Conservation (phyloP, 495 filamentous ascomycete genomes). For the Aspergillus steynii region DNA sequence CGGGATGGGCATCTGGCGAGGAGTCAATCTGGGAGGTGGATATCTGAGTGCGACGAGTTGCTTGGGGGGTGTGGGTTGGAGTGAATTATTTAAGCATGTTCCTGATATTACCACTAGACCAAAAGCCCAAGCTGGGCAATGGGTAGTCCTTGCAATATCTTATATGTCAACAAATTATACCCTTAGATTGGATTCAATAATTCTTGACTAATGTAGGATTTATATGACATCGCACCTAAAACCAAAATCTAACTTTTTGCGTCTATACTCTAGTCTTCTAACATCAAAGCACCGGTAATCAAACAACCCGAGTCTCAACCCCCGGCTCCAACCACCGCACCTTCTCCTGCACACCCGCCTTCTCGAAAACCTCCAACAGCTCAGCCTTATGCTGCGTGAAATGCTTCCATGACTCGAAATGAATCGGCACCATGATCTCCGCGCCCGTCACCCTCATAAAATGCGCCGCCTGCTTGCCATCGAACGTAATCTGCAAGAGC, state of each 20-base stretch:
- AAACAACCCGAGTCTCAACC: neutral
- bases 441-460: conserved; percentile 44
- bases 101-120: too few species aligned
- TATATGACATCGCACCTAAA: too few species aligned
- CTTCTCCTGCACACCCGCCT: conserved; percentile 2
- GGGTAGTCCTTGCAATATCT: too few species aligned
- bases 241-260: neutral
- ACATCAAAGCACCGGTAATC: neutral
- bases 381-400: conserved; percentile 37
- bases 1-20: neutral
- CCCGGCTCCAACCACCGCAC: neutral
- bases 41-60: conserved; percentile 1
- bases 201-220: too few species aligned
- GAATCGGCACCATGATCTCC: conserved; percentile 50
- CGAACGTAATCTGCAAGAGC: conserved; percentile 48
- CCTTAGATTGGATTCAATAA: too few species aligned
- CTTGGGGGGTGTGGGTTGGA: neutral
- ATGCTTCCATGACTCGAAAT: conserved; percentile 53
- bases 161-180: too few species aligned
- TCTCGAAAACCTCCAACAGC: conserved; percentile 20
- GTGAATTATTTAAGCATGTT: neutral
- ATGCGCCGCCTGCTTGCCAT: conserved; percentile 41
- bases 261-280: neutral
- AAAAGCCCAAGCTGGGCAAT: too few species aligned
- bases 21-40: neutral